These are phyloP conservation scores for Tulasnella sp. DNA, from an alignment of 768 basidiomycete species.

Conservation along the genomic window DNA sequence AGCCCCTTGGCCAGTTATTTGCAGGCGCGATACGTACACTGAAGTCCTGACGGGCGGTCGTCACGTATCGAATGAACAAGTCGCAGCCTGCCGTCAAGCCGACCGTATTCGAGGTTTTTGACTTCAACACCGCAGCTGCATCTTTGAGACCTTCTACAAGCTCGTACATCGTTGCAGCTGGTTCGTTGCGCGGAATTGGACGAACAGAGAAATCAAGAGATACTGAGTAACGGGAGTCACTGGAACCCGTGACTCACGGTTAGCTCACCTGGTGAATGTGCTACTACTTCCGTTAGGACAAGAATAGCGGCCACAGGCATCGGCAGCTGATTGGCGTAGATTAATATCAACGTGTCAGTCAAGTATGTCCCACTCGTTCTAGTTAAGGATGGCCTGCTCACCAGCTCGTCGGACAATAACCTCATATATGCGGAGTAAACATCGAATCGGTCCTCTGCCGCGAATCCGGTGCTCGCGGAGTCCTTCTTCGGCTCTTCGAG, in stretches of 20 bases:
- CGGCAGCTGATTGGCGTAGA: slow-evolving; percentile 56
- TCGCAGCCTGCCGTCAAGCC: slow-evolving; percentile 88
- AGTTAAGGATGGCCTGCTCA: neutral
- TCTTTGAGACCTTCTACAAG: slow-evolving; percentile 82
- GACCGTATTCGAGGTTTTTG: slow-evolving; percentile 73
- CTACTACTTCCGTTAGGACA: slow-evolving; percentile 78
- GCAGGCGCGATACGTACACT: slow-evolving; percentile 54
- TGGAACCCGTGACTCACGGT: slow-evolving; percentile 19
- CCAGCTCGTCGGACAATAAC: slow-evolving; percentile 3
- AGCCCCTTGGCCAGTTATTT: neutral
- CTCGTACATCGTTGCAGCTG: slow-evolving; percentile 93
- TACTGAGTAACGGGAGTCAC: slow-evolving; percentile 30
- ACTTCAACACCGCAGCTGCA: slow-evolving; percentile 66
- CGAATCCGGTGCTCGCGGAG: neutral
- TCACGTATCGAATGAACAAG: slow-evolving; percentile 88
- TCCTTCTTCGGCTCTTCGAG: neutral
- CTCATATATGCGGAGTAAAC: slow-evolving; percentile 1
- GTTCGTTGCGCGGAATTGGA: slow-evolving; percentile 22
- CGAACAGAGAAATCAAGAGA: slow-evolving; percentile 5
- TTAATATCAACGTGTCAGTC: neutral
- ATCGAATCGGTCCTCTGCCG: slow-evolving; percentile 5
- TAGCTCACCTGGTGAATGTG: slow-evolving; percentile 70
- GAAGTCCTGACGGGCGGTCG: slow-evolving; percentile 78
- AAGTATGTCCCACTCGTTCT: neutral
- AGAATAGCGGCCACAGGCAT: slow-evolving; percentile 87